phyloP scores from a whole-genome alignment of 2,329 filamentous ascomycete species.

The Xylariomycetidae sp. region DNA sequence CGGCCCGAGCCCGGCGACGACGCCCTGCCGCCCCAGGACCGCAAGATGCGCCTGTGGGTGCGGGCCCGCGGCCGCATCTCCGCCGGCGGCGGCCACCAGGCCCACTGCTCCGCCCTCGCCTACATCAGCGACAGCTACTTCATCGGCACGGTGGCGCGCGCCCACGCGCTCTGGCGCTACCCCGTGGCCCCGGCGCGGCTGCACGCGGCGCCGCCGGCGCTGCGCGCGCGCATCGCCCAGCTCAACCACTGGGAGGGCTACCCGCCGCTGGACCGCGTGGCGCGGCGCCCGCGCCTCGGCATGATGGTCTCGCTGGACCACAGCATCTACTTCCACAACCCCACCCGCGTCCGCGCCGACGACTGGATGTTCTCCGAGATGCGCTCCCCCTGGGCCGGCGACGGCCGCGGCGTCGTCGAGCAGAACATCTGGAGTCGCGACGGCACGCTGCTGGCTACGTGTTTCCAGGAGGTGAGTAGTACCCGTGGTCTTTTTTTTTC shows the following conservation, averaged over 20 bases:
- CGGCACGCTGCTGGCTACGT: conserved; percentile 69
- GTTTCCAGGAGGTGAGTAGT: conserved; percentile 65
- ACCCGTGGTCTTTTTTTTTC: conserved; percentile 3
- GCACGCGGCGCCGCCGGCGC: conserved; percentile 39
- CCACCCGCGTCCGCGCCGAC: conserved; percentile 50
- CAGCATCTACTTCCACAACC: conserved; percentile 60
- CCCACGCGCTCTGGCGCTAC: conserved; percentile 76
- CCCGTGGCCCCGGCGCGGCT: conserved; percentile 48
- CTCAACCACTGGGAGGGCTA: conserved; percentile 38
- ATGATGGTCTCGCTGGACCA: conserved; percentile 79
- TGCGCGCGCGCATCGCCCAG: conserved; percentile 30
- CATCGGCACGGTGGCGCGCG: conserved; percentile 77
- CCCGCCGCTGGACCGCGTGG: conserved; percentile 43
- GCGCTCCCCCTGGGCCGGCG: conserved; percentile 73
- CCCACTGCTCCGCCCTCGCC: conserved; percentile 80
- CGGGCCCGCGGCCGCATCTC: conserved; percentile 70
- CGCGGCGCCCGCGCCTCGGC: conserved; percentile 55
- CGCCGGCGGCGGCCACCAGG: conserved; percentile 64
- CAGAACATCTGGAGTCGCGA: conserved; percentile 68
- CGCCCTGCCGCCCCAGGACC: conserved; percentile 48
- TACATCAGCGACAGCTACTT: conserved; percentile 94
- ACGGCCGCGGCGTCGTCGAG: conserved; percentile 69
- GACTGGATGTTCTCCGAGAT: conserved; percentile 79
- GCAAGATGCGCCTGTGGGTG: conserved; percentile 68
- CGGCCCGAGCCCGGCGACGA: conserved; percentile 15